A percentile compares a stretch with the other conserved stretches of the same genome.
These are phyloP conservation scores for Udeniomyces megalosporus DNA, from an alignment of 768 basidiomycete genomes.

Conservation along the genomic window DNA sequence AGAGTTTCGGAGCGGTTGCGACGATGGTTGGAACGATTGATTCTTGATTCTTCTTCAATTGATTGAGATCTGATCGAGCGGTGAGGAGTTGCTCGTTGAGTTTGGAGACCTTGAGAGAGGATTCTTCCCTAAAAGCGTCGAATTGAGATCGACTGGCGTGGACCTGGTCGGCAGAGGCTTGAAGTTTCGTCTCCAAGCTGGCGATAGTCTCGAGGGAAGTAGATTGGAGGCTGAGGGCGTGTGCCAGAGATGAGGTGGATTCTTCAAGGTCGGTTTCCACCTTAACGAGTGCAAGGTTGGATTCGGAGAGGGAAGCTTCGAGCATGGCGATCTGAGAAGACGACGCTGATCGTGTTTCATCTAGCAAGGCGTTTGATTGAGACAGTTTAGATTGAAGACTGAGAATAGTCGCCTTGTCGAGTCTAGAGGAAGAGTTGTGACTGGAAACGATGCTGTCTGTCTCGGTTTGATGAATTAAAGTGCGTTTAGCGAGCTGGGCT, in stretches of 20 bases:
- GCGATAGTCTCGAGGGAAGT: not conserved
- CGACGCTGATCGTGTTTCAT: too few species aligned
- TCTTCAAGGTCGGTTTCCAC: not conserved
- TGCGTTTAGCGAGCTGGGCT: constrained; percentile 1
- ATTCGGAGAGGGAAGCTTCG: not conserved
- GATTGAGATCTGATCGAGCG: too few species aligned
- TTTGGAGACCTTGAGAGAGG: too few species aligned
- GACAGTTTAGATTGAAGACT: not conserved
- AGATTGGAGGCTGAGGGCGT: not conserved
- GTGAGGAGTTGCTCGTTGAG: too few species aligned
- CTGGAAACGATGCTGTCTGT: not conserved
- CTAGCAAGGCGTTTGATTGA: too few species aligned
- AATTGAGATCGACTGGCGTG: not conserved
- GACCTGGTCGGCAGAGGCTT: not conserved
- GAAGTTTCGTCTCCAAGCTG: not conserved
- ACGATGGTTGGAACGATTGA: too few species aligned
- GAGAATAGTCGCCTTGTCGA: not conserved
- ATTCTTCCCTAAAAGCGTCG: too few species aligned
- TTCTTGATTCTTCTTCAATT: too few species aligned
- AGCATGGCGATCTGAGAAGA: not conserved
- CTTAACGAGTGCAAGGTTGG: not conserved
- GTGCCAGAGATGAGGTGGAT: not conserved
- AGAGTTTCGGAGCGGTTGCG: too few species aligned
- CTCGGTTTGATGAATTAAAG: too few species aligned
- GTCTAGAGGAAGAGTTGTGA: not conserved